A percentile compares a stretch with the other conserved stretches of the same genome.
Conservation (phyloP, 1,284 basidiomycete genomes). For the Pseudozyma sp. region DNA sequence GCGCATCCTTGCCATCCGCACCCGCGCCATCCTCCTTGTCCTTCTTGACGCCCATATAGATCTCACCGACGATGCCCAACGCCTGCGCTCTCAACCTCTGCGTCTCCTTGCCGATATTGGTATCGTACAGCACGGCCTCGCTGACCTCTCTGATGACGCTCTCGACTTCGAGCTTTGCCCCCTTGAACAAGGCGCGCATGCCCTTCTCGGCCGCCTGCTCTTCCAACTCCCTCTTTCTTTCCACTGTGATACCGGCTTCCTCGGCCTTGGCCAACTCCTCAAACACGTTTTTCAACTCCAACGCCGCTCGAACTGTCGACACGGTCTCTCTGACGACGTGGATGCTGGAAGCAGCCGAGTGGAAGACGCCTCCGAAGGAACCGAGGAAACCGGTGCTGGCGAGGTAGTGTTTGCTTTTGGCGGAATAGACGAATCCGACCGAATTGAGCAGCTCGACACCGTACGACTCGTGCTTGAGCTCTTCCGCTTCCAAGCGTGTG, state of each 20-base stretch:
- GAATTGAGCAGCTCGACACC: conserved; percentile 91
- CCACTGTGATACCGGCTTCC: conserved; percentile 85
- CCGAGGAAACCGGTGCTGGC: conserved; percentile 61
- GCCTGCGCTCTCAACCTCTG: conserved; percentile 64
- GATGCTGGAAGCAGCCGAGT: conserved; percentile 56
- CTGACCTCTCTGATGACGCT: conserved; percentile 92
- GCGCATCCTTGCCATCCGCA: background rate
- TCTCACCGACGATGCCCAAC: conserved; percentile 58
- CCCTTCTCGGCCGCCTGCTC: conserved; percentile 93
- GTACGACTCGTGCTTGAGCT: conserved; percentile 81
- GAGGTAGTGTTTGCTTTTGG: conserved; percentile 66
- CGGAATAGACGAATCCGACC: conserved; percentile 87
- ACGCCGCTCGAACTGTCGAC: conserved; percentile 62
- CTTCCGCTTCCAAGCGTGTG: conserved; percentile 66
- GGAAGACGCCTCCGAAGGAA: conserved; percentile 55
- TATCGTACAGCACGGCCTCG: conserved; percentile 80
- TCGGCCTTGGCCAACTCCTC: conserved; percentile 82
- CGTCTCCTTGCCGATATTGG: conserved; percentile 62
- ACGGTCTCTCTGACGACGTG: conserved; percentile 66
- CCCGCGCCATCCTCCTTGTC: conserved; percentile 19
- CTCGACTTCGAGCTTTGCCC: conserved; percentile 94
- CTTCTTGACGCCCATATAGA: conserved; percentile 52
- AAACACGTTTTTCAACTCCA: conserved; percentile 85
- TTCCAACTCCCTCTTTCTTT: conserved; percentile 88
- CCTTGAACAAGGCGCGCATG: conserved; percentile 70